Percentiles rank a stretch among this genome's conserved stretches.
These are phyloP conservation scores for Xylaria venustula DNA, from an alignment of 495 filamentous ascomycete genomes.

Conservation along the genomic window DNA sequence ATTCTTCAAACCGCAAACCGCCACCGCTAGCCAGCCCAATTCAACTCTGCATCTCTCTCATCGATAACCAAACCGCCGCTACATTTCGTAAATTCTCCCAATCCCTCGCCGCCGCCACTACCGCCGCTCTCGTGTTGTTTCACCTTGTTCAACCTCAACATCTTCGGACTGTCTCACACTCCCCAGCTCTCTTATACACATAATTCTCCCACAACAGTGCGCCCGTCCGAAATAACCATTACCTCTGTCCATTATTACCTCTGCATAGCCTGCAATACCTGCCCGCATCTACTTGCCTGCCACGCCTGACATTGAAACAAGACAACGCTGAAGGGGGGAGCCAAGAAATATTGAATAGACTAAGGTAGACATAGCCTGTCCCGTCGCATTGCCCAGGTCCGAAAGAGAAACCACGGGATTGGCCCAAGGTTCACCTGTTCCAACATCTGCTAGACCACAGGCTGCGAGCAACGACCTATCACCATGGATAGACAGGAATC, in stretches of 20 bases:
- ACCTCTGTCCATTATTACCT: background rate
- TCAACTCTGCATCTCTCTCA: background rate
- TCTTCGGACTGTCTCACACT: background rate
- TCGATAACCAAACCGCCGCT: background rate
- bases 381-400: conserved; percentile 8
- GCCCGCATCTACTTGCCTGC: background rate
- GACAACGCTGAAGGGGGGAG: background rate
- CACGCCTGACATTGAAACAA: background rate
- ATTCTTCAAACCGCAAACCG: conserved; percentile 3
- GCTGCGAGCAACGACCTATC: conserved; percentile 8
- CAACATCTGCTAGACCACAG: conserved; percentile 7
- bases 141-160: background rate
- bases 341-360: background rate
- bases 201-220: background rate
- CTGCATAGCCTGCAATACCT: background rate
- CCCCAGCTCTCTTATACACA: background rate
- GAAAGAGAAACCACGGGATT: conserved; percentile 14
- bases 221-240: background rate
- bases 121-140: background rate
- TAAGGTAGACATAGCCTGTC: background rate
- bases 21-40: background rate
- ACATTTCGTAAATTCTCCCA: background rate
- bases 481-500: conserved; percentile 41
- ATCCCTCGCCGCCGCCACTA: background rate
- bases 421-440: conserved; percentile 8